phyloP scores from a whole-genome alignment of 108 stramenopile genomes.

The Nannochloropsis oceanica region DNA sequence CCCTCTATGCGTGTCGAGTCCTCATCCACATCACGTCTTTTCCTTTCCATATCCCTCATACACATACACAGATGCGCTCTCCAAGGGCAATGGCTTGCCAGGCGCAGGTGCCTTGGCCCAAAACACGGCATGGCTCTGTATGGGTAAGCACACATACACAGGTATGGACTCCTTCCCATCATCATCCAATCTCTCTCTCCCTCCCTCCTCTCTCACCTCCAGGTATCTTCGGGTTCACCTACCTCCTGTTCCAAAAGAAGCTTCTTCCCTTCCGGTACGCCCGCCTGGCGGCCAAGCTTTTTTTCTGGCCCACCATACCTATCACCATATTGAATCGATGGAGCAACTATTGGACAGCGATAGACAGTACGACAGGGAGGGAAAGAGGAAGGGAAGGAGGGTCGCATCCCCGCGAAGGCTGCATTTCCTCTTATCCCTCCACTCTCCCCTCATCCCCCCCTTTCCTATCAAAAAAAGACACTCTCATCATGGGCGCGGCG shows the following conservation, averaged over 20 bases:
- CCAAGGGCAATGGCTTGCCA: neutral
- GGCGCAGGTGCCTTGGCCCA: neutral
- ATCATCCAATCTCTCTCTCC: neutral
- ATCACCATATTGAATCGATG: slow-evolving; percentile 19
- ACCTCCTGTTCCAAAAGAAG: neutral
- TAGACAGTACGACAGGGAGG: slow-evolving; percentile 11
- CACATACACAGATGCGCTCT: neutral
- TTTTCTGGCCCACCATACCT: slow-evolving; percentile 30
- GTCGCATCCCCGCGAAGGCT: neutral
- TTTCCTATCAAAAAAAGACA: neutral
- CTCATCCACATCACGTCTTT: neutral
- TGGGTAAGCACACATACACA: neutral
- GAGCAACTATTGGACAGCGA: slow-evolving; percentile 32
- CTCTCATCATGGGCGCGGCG: slow-evolving; percentile 13
- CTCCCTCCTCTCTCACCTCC: neutral
- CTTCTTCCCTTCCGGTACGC: neutral
- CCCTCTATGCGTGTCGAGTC: neutral
- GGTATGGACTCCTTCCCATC: neutral
- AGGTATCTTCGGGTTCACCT: neutral
- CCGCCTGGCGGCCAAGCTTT: slow-evolving; percentile 9
- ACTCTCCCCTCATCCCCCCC: neutral
- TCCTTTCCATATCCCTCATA: neutral
- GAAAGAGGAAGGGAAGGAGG: neutral
- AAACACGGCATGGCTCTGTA: neutral
- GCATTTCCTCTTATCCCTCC: neutral